Base-by-base conservation (phyloP, 352 stramenopile species). In the Globisporangium carolinianum region DNA sequence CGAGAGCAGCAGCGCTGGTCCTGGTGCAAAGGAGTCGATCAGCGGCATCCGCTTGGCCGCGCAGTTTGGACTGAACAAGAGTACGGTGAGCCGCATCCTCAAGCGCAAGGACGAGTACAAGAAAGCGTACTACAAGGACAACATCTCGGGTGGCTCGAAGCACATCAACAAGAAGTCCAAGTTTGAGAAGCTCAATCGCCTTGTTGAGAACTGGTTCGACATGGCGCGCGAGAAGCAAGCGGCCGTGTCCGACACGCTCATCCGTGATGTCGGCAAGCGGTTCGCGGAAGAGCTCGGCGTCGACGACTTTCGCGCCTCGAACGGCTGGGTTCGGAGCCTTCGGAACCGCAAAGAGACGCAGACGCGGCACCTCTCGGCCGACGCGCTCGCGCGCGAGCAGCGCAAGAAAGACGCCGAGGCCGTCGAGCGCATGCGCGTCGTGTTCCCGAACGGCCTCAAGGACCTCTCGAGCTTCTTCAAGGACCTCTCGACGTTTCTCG, bases 151-250 rank as follows among this genome's bases (percentile, higher is more conserved):
- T 38, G 78, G 77, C 51, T 89, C 82, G 55, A 91, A 91, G 66
- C 82, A 91, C 58, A 91, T 91, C 57, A 91, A 89, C 73, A 91
- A 91, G 57, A 91, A 89, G 63, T 91, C 82, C 61, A 89, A 89
- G 69, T 91, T 89, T 58, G 82, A 91, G 41, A 87, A 88, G 53
- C 77, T 91, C 53, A 91, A 91, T 47, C 65, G 76, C 1, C 71
- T 91, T 3, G 82, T 91, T 0, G 82, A 91, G 62, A 91, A 87
- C 58, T 91, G 82, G 82, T 91, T 88, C 64, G 82, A 91, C 60
- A 73, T 87, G 61, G 82, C 75, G n/a, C 75, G 77, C 46, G 79
- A 86, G 57, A 87, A 89, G 55, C 83, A 89, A 61, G 67, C 74
- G 0, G 68, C 69, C 2, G 79, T 91, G 6, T 78, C 82, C 3